Evolutionary conservation across 208 protist genomes (phyloP).

Genomic region (Leishmania mexicana): DNA sequence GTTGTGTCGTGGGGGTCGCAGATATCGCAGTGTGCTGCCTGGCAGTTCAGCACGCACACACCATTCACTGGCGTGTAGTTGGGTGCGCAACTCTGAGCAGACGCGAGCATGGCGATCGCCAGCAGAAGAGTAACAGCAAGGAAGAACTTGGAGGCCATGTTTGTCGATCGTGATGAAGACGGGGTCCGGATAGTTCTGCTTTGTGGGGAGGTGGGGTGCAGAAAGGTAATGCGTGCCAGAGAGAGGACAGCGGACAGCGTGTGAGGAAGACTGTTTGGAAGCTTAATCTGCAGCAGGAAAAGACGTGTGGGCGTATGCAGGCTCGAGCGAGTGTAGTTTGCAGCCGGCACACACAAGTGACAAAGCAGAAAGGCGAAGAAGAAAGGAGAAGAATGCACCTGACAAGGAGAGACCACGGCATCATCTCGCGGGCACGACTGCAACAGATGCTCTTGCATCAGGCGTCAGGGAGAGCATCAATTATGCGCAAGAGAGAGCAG

Average conservation of each 20-base stretch:
- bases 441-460: background rate
- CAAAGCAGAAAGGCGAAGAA: background rate
- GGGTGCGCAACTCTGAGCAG: constrained; percentile 1
- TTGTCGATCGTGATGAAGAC: background rate
- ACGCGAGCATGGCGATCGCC: background rate
- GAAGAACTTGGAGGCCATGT: constrained; percentile 3
- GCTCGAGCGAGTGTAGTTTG: background rate
- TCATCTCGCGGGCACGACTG: background rate
- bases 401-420: background rate
- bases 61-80: background rate
- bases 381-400: background rate
- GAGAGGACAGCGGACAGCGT: background rate
- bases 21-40: background rate
- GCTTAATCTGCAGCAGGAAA: background rate
- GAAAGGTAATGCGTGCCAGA: background rate
- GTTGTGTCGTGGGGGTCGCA: constrained; percentile 1
- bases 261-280: background rate
- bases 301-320: background rate
- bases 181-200: background rate
- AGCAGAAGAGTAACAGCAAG: constrained; percentile 6
- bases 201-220: background rate
- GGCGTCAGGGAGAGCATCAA: background rate
- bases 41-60: background rate
- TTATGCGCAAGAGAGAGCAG: background rate
- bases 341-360: background rate